Conservation (phyloP, 805 yeast species). For the Cyberlindnera saturnus region DNA sequence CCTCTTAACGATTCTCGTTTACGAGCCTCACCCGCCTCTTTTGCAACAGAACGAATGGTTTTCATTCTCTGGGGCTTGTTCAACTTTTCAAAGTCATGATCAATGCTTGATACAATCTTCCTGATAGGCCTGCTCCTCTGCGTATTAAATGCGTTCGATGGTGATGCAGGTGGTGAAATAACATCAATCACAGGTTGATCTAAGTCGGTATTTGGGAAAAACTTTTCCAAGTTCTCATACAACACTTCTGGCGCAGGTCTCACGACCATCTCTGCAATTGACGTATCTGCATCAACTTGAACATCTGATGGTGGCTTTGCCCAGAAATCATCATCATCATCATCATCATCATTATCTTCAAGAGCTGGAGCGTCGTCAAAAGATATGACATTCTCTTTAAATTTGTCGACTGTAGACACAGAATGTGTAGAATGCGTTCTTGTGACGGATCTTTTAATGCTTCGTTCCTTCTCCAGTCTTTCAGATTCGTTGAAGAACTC, state of each 20-base stretch:
- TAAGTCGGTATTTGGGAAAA: slow-evolving; percentile 87
- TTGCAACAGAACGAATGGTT: slow-evolving; percentile 88
- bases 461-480: slow-evolving; percentile 1
- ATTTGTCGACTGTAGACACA: slow-evolving; percentile 37
- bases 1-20: slow-evolving; percentile 28
- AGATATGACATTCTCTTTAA: slow-evolving; percentile 63
- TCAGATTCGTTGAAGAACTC: slow-evolving; percentile 1
- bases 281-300: slow-evolving; percentile 17
- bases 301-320: slow-evolving; percentile 38
- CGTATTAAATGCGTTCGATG: slow-evolving; percentile 21
- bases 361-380: slow-evolving; percentile 70
- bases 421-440: slow-evolving; percentile 9
- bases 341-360: slow-evolving; percentile 31
- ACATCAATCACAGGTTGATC: slow-evolving; percentile 88
- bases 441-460: slow-evolving; percentile 15
- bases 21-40: slow-evolving; percentile 73
- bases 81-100: slow-evolving; percentile 14
- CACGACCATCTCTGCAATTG: slow-evolving; percentile 51
- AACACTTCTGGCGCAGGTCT: slow-evolving; percentile 95
- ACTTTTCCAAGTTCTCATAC: slow-evolving; percentile 83
- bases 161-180: slow-evolving; percentile 52
- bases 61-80: slow-evolving; percentile 62
- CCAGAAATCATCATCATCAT: slow-evolving; percentile 56
- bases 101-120: slow-evolving; percentile 17
- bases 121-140: slow-evolving; percentile 7